Base-by-base conservation (phyloP, 352 stramenopile genomes). In the Pythium biforme region DNA sequence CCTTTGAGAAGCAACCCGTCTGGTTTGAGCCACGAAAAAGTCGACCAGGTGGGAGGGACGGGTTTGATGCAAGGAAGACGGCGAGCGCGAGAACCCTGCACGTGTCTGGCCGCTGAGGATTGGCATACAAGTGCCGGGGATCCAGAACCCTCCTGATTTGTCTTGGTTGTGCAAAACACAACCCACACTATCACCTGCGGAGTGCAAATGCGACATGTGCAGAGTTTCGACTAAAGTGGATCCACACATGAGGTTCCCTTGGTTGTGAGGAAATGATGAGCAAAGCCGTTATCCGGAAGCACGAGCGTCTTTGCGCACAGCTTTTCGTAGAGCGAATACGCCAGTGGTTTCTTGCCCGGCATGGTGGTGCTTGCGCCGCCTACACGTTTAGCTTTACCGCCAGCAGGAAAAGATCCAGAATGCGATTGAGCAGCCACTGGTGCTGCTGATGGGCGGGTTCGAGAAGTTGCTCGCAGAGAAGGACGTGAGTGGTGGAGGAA, bases 211-310 rank as follows among this genome's bases (percentile, higher is more conserved):
- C 15, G 50, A 45, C 19, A 39, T 66, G 8, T 62, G 15, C 1
- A 70, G 1, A 2, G 50, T 73, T 33, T 76, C 19, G 17, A 70
- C 61, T 2, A 61, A 76, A 19, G 61, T 65, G 1, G 61, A 70
- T 1, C 61, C 45, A 20, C 69, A 76, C 69, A 73, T 73, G 6
- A 69, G 39, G 58, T 76, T 70, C 69, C 69, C 73, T 52, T 73
- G 64, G 55, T 58, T 14, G 43, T 66, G 4, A 73, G 47, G 52
- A 71, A 73, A 0, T 70, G 39, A 47, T 73, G 69, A 0, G 62
- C 20, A 62, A 74, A 74, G 0, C 59, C 66, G 41, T 33, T 39
- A 25, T 62, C 55, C 4, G 12, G 6, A 17, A 19, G 9, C 43
- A 39, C 23, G 1, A 54, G 10, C 7, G 55, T 62, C 3, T 1